A percentile compares a stretch with the other conserved stretches of the same genome.
phyloP scores from a whole-genome alignment of 2,329 filamentous ascomycete genomes.

The Fusarium ambrosium region DNA sequence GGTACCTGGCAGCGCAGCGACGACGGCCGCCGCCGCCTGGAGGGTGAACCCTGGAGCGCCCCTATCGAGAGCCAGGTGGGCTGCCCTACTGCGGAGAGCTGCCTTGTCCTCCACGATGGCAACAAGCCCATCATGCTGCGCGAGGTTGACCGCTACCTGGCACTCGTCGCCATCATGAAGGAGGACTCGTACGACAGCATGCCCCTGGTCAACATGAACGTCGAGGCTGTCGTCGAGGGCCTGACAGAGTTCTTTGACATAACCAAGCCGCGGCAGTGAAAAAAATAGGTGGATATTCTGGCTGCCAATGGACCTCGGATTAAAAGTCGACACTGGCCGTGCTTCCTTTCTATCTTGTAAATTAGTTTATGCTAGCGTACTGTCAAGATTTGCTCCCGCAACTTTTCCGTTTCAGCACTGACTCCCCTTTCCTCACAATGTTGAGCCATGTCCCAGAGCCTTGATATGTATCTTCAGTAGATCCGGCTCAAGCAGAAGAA shows the following conservation, averaged over 20 bases:
- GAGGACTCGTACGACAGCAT: conserved; percentile 88
- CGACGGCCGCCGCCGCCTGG: conserved; percentile 67
- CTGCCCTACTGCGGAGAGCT: conserved; percentile 75
- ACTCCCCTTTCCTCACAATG: neutral
- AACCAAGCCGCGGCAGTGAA: conserved; percentile 67
- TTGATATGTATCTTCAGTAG: neutral
- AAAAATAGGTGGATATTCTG: neutral
- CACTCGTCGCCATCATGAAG: conserved; percentile 88
- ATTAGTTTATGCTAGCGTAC: conserved; percentile 42
- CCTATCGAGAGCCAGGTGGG: conserved; percentile 75
- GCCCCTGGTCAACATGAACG: conserved; percentile 88
- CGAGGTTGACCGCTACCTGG: conserved; percentile 81
- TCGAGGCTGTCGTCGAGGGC: conserved; percentile 84
- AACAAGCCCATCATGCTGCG: conserved; percentile 75
- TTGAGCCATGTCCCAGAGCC: neutral
- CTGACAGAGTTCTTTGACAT: conserved; percentile 84
- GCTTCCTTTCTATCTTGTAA: conserved; percentile 30
- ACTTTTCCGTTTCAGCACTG: neutral
- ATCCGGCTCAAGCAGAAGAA: neutral
- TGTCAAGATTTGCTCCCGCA: conserved; percentile 23
- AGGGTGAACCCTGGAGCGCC: conserved; percentile 72
- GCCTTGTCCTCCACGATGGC: conserved; percentile 75
- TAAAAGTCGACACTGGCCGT: neutral
- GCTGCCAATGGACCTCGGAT: neutral
- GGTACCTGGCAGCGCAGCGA: conserved; percentile 77